phyloP scores from a whole-genome alignment of 306 rosid species.

The Fragaria iinumae region DNA sequence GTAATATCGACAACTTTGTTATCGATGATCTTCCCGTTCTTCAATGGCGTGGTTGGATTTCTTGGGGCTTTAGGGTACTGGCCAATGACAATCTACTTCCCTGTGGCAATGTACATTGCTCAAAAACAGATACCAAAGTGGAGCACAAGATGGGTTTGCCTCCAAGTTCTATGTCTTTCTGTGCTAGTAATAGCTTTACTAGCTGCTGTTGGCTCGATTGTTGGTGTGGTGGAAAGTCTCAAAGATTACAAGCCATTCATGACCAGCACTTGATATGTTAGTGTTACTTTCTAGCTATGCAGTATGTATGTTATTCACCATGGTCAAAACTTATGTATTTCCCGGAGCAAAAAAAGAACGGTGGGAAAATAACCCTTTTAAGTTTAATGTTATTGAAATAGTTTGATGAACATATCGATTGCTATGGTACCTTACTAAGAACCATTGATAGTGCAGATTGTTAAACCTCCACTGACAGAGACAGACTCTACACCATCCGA shows the following conservation, averaged over 20 bases:
- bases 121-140: slow-evolving; percentile 63
- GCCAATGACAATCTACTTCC: slow-evolving; percentile 64
- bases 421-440: slow-evolving; percentile 9
- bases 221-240: slow-evolving; percentile 46
- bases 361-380: background rate
- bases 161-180: slow-evolving; percentile 47
- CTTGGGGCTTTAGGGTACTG: slow-evolving; percentile 75
- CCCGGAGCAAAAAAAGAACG: background rate
- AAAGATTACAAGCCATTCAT: slow-evolving; percentile 48
- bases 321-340: background rate
- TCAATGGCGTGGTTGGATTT: slow-evolving; percentile 62
- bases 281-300: background rate
- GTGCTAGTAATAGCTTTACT: slow-evolving; percentile 48
- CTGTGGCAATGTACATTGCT: slow-evolving; percentile 62
- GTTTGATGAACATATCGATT: background rate
- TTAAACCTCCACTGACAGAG: slow-evolving; percentile 15
- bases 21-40: slow-evolving; percentile 72
- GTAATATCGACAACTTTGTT: slow-evolving; percentile 43
- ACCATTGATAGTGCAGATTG: slow-evolving; percentile 24
- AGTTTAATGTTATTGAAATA: background rate
- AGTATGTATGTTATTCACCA: slow-evolving; percentile 14
- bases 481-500: background rate
- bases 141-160: slow-evolving; percentile 60
- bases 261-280: slow-evolving; percentile 20
- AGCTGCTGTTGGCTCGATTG: slow-evolving; percentile 61